phyloP scores from a whole-genome alignment of 441 rosid species.

The Populus hybrid region DNA sequence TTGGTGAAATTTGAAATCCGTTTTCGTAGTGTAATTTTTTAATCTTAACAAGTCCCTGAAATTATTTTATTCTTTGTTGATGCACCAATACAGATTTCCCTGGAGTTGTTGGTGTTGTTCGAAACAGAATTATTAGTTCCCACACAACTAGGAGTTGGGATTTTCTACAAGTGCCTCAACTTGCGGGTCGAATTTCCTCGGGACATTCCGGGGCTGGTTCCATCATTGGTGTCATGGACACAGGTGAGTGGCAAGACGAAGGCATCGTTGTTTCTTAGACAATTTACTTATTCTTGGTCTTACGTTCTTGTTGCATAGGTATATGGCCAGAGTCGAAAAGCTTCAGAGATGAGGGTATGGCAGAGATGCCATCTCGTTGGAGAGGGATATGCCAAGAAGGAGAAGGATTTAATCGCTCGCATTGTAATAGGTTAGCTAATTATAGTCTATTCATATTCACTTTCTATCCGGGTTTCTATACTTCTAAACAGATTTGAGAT shows the following conservation, averaged over 20 bases:
- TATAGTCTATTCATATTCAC: background rate
- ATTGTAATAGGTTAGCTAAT: conserved; percentile 43
- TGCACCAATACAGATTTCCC: conserved; percentile 35
- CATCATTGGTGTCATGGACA: conserved; percentile 53
- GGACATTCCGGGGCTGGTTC: conserved; percentile 37
- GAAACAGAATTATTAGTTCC: conserved; percentile 33
- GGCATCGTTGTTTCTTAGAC: background rate
- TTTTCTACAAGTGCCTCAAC: conserved; percentile 44
- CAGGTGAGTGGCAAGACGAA: conserved; percentile 30
- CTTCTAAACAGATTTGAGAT: background rate
- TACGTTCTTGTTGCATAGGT: background rate
- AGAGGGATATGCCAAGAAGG: conserved; percentile 63
- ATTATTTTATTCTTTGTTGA: background rate
- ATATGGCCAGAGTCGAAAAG: conserved; percentile 15
- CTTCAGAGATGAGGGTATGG: conserved; percentile 47
- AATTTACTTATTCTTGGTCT: conserved; percentile 3
- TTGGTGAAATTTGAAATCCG: conserved; percentile 33
- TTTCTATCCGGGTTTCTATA: background rate
- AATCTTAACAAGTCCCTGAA: background rate
- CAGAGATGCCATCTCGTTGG: conserved; percentile 50
- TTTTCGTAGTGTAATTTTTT: conserved; percentile 4
- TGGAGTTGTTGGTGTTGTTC: conserved; percentile 39
- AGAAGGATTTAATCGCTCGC: conserved; percentile 41
- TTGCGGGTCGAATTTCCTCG: background rate
- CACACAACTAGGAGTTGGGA: conserved; percentile 79